Conservation (phyloP, 176 grass and related monocot species). For the Dactylis glomerata region DNA sequence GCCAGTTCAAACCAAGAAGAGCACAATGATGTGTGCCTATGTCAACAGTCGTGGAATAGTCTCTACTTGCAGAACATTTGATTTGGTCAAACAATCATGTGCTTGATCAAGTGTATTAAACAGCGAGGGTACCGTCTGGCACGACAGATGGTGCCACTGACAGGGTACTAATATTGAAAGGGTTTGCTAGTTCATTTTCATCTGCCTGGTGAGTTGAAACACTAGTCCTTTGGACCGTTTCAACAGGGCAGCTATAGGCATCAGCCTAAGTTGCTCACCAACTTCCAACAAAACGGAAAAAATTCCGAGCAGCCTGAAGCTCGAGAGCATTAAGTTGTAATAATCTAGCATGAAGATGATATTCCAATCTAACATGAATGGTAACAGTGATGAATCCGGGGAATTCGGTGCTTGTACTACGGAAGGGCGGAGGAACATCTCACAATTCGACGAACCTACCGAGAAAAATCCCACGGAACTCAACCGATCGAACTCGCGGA, state of each 20-base stretch:
- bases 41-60: neutral
- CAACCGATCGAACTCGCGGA: neutral
- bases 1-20: neutral
- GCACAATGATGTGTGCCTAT: neutral
- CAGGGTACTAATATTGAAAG: neutral
- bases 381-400: neutral
- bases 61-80: neutral
- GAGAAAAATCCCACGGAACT: neutral
- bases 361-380: neutral
- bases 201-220: neutral
- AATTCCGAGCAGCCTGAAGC: too few species aligned
- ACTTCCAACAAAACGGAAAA: neutral
- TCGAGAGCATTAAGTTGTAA: neutral
- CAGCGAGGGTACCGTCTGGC: neutral
- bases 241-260: neutral
- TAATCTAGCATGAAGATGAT: neutral
- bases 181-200: neutral
- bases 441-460: neutral
- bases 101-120: neutral
- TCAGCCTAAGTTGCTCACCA: neutral
- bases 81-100: neutral
- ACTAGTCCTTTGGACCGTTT: neutral
- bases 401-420: neutral
- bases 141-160: neutral
- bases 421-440: neutral